These are phyloP conservation scores for Aureobasidium sp. DNA, from an alignment of 2,329 filamentous ascomycete species.

Conservation along the genomic window DNA sequence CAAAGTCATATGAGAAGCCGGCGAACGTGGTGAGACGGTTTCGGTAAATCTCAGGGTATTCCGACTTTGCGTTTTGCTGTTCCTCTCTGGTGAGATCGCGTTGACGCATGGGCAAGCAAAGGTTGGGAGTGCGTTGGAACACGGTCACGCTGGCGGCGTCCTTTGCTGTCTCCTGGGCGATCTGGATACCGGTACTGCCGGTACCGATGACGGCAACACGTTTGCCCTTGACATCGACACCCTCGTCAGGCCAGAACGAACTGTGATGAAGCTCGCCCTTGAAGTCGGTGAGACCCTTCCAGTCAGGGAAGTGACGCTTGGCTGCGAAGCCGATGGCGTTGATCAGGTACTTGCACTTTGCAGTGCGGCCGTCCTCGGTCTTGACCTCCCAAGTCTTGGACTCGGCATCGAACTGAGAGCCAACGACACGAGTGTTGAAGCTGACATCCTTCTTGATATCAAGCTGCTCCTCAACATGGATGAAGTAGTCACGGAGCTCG, in stretches of 20 bases:
- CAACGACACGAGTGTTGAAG: slow-evolving; percentile 48
- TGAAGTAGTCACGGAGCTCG: slow-evolving; percentile 49
- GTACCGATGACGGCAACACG: slow-evolving; percentile 35
- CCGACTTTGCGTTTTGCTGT: slow-evolving; percentile 38
- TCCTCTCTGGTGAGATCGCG: slow-evolving; percentile 40
- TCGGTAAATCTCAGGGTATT: slow-evolving; percentile 42
- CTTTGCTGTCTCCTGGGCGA: slow-evolving; percentile 26
- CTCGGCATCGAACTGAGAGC: slow-evolving; percentile 43
- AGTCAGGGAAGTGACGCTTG: slow-evolving; percentile 30
- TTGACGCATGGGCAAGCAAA: slow-evolving; percentile 53
- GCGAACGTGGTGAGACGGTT: slow-evolving; percentile 46
- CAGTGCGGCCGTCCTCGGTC: slow-evolving; percentile 43
- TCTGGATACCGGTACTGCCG: slow-evolving; percentile 35
- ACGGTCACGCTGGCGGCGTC: slow-evolving; percentile 40
- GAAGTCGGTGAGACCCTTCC: slow-evolving; percentile 29
- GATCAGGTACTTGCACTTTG: slow-evolving; percentile 29
- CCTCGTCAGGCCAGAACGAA: slow-evolving; percentile 30
- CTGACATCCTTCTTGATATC: slow-evolving; percentile 48
- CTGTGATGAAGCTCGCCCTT: slow-evolving; percentile 33
- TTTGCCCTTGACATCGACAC: slow-evolving; percentile 28
- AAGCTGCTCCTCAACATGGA: slow-evolving; percentile 50
- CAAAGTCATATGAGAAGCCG: slow-evolving; percentile 51
- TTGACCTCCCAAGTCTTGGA: slow-evolving; percentile 42
- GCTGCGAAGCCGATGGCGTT: slow-evolving; percentile 32
- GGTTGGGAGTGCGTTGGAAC: slow-evolving; percentile 59